Conservation (phyloP, 2,329 filamentous ascomycete genomes). For the Cladosporium sp. region DNA sequence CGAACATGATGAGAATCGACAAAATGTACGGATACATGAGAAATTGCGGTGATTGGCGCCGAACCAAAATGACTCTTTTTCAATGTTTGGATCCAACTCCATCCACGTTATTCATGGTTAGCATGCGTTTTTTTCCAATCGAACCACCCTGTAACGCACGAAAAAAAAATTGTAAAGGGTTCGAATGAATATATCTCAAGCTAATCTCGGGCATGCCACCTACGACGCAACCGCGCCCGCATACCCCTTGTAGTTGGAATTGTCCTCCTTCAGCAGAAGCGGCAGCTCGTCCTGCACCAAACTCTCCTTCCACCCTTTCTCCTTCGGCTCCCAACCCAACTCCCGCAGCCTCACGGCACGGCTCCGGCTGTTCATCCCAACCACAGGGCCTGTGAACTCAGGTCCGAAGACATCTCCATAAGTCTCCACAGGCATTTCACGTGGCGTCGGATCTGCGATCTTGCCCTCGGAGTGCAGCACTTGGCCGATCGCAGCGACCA, state of each 20-base stretch:
- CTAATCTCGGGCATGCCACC: not conserved
- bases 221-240: slow-evolving; percentile 10
- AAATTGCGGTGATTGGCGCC: too few relatives aligned
- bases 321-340: slow-evolving; percentile 44
- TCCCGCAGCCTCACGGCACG: slow-evolving; percentile 41
- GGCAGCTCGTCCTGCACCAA: slow-evolving; percentile 43
- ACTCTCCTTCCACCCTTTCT: slow-evolving; percentile 40
- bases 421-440: slow-evolving; percentile 32
- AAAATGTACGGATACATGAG: too few relatives aligned
- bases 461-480: slow-evolving; percentile 36
- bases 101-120: too few relatives aligned
- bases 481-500: slow-evolving; percentile 36
- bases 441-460: slow-evolving; percentile 35
- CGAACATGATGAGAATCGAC: too few relatives aligned
- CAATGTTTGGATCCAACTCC: too few relatives aligned
- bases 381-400: slow-evolving; percentile 32
- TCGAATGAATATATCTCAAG: too few relatives aligned
- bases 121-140: too few relatives aligned
- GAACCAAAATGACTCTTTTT: too few relatives aligned
- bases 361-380: slow-evolving; percentile 43
- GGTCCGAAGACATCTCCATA: slow-evolving; percentile 40
- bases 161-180: too few relatives aligned
- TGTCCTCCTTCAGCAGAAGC: slow-evolving; percentile 24
- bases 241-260: slow-evolving; percentile 10
- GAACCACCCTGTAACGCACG: too few relatives aligned